phyloP scores from a whole-genome alignment of 371 early-diverging fungal species.

The Apophysomyces sp. region DNA sequence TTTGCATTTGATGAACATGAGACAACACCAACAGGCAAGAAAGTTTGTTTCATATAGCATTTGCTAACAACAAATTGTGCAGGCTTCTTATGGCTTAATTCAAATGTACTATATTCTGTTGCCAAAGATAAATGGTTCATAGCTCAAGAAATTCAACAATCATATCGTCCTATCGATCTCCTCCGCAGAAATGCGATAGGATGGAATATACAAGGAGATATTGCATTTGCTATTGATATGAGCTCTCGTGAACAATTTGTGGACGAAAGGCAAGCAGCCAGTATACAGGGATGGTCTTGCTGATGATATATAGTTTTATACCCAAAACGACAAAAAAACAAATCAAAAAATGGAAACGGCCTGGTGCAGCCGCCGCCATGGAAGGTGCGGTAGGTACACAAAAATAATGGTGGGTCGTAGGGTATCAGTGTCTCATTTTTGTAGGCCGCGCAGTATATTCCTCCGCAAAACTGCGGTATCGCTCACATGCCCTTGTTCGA shows the following conservation, averaged over 20 bases:
- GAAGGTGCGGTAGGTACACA: conserved; percentile 32
- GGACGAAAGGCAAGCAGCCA: conserved; percentile 31
- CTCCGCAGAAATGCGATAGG: conserved; percentile 56
- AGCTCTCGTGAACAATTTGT: conserved; percentile 37
- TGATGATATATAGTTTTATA: conserved; percentile 3
- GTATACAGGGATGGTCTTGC: neutral
- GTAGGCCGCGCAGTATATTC: conserved; percentile 38
- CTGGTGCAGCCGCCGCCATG: conserved; percentile 8
- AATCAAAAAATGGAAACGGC: conserved; percentile 27
- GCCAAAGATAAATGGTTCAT: conserved; percentile 78
- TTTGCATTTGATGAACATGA: conserved; percentile 74
- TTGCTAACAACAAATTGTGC: neutral
- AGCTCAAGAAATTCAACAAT: conserved; percentile 50
- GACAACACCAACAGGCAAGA: conserved; percentile 66
- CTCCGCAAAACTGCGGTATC: conserved; percentile 62
- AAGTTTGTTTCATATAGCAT: no score
- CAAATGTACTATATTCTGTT: conserved; percentile 67
- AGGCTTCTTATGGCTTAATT: conserved; percentile 70
- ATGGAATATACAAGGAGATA: conserved; percentile 74
- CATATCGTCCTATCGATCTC: conserved; percentile 45
- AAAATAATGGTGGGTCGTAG: neutral
- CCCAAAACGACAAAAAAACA: conserved; percentile 17
- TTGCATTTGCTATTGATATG: conserved; percentile 65
- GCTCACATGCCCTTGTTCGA: conserved; percentile 70
- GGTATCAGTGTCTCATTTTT: neutral